A percentile compares a stretch with the other conserved stretches of the same genome.
phyloP scores from a whole-genome alignment of 2,329 filamentous ascomycete species.

The Sphaceloma murrayae region DNA sequence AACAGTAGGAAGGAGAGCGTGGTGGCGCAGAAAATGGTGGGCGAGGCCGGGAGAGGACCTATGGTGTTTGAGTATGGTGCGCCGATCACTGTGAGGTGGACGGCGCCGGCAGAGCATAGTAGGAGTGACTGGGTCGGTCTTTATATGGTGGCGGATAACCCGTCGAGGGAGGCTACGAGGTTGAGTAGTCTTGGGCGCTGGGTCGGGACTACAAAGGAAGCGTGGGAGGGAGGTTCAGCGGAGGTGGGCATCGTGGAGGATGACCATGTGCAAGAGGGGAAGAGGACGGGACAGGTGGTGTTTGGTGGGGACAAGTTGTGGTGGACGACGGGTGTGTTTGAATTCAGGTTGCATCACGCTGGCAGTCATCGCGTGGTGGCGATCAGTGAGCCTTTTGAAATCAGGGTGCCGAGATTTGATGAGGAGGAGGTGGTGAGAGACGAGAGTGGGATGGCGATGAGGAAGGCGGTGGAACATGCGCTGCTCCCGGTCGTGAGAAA shows the following conservation, averaged over 20 bases:
- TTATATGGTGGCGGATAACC: slow-evolving; percentile 92
- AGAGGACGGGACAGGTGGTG: slow-evolving; percentile 64
- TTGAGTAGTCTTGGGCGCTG: slow-evolving; percentile 82
- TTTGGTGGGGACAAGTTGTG: slow-evolving; percentile 91
- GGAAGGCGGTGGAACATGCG: slow-evolving; percentile 62
- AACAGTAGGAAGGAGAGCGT: slow-evolving; percentile 65
- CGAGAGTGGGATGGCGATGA: slow-evolving; percentile 48
- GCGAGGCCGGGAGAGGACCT: slow-evolving; percentile 35
- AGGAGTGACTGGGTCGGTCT: slow-evolving; percentile 92
- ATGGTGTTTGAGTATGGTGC: slow-evolving; percentile 80
- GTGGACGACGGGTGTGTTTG: slow-evolving; percentile 94
- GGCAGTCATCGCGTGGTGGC: slow-evolving; percentile 90
- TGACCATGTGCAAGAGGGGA: slow-evolving; percentile 47
- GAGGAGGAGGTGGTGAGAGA: slow-evolving; percentile 57
- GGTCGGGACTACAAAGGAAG: slow-evolving; percentile 67
- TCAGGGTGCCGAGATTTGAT: slow-evolving; percentile 72
- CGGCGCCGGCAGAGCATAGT: slow-evolving; percentile 74
- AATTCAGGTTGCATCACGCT: slow-evolving; percentile 93
- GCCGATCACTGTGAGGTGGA: slow-evolving; percentile 84
- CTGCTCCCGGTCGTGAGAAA: slow-evolving; percentile 78
- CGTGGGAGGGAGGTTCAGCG: slow-evolving; percentile 64
- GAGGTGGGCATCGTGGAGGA: slow-evolving; percentile 67
- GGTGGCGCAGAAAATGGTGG: slow-evolving; percentile 56
- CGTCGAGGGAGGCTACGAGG: slow-evolving; percentile 71
- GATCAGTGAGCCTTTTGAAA: slow-evolving; percentile 86